phyloP scores from a whole-genome alignment of 225 moss, liverwort and hornwort species.

The Straminergon stramineum region DNA sequence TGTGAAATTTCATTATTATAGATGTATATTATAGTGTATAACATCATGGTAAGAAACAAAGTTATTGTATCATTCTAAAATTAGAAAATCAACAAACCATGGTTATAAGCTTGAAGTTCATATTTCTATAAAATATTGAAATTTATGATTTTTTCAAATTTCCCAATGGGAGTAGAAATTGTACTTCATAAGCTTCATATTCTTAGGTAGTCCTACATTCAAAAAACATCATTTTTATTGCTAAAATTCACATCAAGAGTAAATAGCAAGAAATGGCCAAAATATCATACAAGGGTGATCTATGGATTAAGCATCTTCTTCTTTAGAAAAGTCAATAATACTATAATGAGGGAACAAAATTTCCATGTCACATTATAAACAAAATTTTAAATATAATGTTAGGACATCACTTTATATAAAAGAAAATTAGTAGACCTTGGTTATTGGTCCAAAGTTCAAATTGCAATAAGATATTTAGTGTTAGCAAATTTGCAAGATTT shows the following conservation, averaged over 20 bases:
- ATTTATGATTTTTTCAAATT: neutral
- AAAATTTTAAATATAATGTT: neutral
- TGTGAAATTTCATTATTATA: neutral
- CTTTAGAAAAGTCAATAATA: neutral
- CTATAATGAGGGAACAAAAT: neutral
- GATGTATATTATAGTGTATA: neutral
- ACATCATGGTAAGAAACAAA: neutral
- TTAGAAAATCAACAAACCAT: neutral
- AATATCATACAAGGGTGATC: neutral
- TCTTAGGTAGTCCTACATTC: accelerated
- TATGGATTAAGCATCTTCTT: accelerated
- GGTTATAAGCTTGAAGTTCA: neutral
- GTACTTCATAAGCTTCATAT: neutral
- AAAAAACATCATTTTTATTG: neutral
- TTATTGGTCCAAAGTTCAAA: neutral
- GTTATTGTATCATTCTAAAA: accelerated
- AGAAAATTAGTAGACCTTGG: neutral
- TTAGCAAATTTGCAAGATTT: accelerated
- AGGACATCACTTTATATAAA: too few species aligned
- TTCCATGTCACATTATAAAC: neutral
- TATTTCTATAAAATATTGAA: neutral
- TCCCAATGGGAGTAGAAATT: too few species aligned
- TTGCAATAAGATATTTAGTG: neutral
- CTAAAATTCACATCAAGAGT: neutral
- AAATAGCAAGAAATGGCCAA: neutral